These are phyloP conservation scores for Alternaria tenuissima DNA, from an alignment of 2,329 filamentous ascomycete species.

Conservation along the genomic window DNA sequence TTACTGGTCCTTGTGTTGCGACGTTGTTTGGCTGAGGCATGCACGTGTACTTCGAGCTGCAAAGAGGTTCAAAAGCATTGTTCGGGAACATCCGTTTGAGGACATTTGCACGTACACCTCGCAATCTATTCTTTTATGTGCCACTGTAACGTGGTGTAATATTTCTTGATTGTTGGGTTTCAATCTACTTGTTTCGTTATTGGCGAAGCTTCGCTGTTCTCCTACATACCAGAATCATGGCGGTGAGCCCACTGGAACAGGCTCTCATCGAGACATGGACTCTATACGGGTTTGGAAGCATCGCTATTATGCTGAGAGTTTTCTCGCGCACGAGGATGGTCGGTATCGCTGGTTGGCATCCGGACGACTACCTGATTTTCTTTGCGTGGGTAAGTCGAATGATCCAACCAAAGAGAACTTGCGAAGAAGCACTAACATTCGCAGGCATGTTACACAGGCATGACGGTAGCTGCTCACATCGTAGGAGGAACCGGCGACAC, in stretches of 20 bases:
- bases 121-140: background rate
- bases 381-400: constrained; percentile 37
- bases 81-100: background rate
- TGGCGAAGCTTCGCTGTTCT: background rate
- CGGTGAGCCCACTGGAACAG: constrained; percentile 10
- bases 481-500: constrained; percentile 41
- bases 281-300: constrained; percentile 46
- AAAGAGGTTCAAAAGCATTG: background rate
- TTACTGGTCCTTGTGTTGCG: background rate
- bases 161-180: no score
- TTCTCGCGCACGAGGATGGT: constrained; percentile 48
- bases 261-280: constrained; percentile 47
- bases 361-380: constrained; percentile 48
- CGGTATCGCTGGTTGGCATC: constrained; percentile 41
- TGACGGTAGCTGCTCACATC: constrained; percentile 32
- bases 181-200: background rate
- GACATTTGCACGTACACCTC: background rate
- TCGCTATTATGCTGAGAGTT: constrained; percentile 13
- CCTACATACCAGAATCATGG: constrained; percentile 9
- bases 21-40: background rate
- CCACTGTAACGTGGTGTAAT: background rate
- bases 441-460: constrained; percentile 26
- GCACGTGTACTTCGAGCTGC: background rate
- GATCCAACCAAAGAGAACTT: background rate
- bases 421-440: background rate